phyloP scores from a whole-genome alignment of 2,329 filamentous ascomycete genomes.

The Aspergillus clavatus region DNA sequence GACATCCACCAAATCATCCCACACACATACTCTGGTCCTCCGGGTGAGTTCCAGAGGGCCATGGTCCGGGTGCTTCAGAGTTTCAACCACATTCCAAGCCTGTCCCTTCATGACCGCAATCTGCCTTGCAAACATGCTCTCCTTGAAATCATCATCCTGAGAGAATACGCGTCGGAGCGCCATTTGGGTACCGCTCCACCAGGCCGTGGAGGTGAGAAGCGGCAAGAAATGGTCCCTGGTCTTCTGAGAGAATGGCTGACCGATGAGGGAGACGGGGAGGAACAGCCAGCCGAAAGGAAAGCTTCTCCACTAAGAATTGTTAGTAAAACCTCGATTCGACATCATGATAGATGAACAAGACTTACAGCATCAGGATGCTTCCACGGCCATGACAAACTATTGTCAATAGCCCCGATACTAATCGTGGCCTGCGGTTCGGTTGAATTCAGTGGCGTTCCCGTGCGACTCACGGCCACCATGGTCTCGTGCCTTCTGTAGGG shows the following conservation, averaged over 20 bases:
- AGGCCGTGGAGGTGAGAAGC: conserved; percentile 84
- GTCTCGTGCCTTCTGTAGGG: conserved; percentile 75
- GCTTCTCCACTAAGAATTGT: conserved; percentile 58
- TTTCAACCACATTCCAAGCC: conserved; percentile 98
- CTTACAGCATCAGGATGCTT: conserved; percentile 87
- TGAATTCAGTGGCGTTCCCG: conserved; percentile 48
- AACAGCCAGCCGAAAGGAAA: conserved; percentile 99
- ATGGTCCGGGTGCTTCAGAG: conserved; percentile 85
- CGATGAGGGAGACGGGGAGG: conserved; percentile 90
- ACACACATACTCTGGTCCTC: conserved; percentile 86
- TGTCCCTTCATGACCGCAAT: conserved; percentile 99
- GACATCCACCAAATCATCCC: conserved; percentile 96
- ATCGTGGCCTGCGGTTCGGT: conserved; percentile 55
- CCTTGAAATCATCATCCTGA: conserved; percentile 91
- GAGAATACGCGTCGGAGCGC: conserved; percentile 83
- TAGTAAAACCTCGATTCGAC: conserved; percentile 11
- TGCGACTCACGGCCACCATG: conserved; percentile 68
- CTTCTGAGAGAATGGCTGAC: conserved; percentile 89
- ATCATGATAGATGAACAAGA: conserved; percentile 4
- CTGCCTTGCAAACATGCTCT: conserved; percentile 97
- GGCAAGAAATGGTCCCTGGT: conserved; percentile 95
- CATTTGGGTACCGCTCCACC: conserved; percentile 93
- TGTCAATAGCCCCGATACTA: conserved; percentile 88
- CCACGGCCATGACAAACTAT: conserved; percentile 98
- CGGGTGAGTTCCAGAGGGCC: conserved; percentile 90